These are phyloP conservation scores for Boletus rex-veris DNA, from an alignment of 768 basidiomycete genomes.

Conservation along the genomic window DNA sequence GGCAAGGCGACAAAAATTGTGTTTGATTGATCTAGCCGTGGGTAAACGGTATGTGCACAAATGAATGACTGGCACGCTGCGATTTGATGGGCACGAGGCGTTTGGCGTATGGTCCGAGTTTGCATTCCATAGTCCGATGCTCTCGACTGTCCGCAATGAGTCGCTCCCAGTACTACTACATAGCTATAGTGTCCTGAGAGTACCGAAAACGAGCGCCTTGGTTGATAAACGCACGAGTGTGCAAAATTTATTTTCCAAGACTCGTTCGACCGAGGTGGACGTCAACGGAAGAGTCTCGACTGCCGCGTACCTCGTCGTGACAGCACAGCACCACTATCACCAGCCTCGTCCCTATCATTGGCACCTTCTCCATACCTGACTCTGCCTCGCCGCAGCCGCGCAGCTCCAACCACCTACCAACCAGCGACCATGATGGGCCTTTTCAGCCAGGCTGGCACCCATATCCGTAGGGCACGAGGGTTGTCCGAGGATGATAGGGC, in stretches of 20 bases:
- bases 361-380: neutral
- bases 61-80: conserved; percentile 7
- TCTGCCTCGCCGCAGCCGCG: conserved; percentile 25
- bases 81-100: conserved; percentile 11
- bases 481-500: conserved; percentile 62
- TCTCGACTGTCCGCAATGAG: neutral
- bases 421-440: conserved; percentile 67
- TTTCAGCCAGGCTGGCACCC: conserved; percentile 65
- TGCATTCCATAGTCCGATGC: neutral
- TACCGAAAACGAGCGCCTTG: conserved; percentile 4
- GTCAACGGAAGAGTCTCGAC: neutral
- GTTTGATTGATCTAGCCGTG: conserved; percentile 42
- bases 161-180: neutral
- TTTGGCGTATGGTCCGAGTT: neutral
- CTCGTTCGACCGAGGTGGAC: neutral
- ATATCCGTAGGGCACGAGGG: conserved; percentile 67
- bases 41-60: neutral
- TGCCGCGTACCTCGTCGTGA: neutral
- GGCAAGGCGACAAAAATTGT: conserved; percentile 75
- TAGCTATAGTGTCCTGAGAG: neutral
- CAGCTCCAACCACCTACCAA: conserved; percentile 9
- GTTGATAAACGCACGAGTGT: neutral
- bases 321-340: conserved; percentile 9
- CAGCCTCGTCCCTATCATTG: neutral
- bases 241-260: neutral